Base-by-base conservation (phyloP, 164 flowering plant species). In the Protea cynaroides region DNA sequence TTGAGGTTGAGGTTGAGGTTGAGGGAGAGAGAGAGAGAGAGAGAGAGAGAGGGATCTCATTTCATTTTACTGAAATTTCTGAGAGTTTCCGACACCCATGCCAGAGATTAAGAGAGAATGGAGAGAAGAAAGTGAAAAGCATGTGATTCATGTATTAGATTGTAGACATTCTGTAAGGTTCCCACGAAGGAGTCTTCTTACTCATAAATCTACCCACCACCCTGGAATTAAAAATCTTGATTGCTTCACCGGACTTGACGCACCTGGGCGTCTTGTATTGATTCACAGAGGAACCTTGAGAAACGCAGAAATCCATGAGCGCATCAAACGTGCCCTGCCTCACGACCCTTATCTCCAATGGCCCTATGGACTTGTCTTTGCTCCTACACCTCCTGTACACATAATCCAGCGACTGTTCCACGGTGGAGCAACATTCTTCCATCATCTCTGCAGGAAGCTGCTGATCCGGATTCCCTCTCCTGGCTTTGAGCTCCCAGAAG, bases 231-330 rank as follows among this genome's bases (percentile, higher is more conserved):
- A 80, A 60, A 19, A 80, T 36, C 57, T 60, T 36, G 0, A 75
- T 49, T 23, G 75, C 72, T 56, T 63, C 66, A 18, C 58, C 71
- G 0, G 80, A 75, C 59, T 69, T 80, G 61, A 81, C 71, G 64
- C 84, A 81, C 56, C 82, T 71, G 7, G 83, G 83, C 1, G 81
- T 71, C 74, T 80, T 80, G 69, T 80, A 80, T 57, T 80, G 84
- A 50, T 72, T 78, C 9, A 76, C 69, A 1, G 84, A 78, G 4
- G 82, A 72, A 14, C 84, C 84, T 40, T 65, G 76, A 1, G 77
- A 68, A 7, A 81, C 70, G 25, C 60, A 72, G 21, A 63, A 75
- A 43, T 81, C 84, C 84, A 81, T 78, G 6, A 81, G 67, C 1
- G 69, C 74, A 55, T 81, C 81, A 51, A 81, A 81, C 37, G 79